Conservation (phyloP, 192 early-diverging fungal genomes). For the Haplosporangium gracile region DNA sequence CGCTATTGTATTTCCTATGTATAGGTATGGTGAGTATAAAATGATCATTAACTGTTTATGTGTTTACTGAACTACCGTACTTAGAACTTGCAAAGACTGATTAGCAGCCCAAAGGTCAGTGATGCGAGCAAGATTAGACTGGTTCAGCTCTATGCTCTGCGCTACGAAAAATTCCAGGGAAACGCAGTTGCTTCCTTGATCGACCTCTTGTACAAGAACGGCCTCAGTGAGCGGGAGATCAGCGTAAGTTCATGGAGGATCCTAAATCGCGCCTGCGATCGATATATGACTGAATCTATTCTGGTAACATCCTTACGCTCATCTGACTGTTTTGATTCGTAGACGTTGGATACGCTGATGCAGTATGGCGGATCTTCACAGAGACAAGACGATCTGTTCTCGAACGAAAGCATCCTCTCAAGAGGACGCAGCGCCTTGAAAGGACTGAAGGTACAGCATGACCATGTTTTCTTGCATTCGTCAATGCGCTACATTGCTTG, state of each 20-base stretch:
- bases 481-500: neutral
- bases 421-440: conserved; percentile 92
- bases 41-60: neutral
- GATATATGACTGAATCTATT: neutral
- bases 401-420: conserved; percentile 88
- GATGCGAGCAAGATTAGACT: conserved; percentile 85
- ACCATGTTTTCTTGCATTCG: neutral
- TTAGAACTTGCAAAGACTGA: conserved; percentile 77
- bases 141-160: conserved; percentile 88
- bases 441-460: conserved; percentile 79
- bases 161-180: conserved; percentile 87
- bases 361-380: conserved; percentile 83
- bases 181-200: conserved; percentile 82
- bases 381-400: conserved; percentile 91
- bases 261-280: neutral
- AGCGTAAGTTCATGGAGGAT: conserved; percentile 61
- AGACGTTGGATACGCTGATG: conserved; percentile 80
- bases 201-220: conserved; percentile 77
- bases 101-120: conserved; percentile 74
- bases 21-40: neutral
- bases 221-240: conserved; percentile 81
- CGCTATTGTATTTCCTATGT: neutral
- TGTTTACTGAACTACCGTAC: neutral
- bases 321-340: neutral
- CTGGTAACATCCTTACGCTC: neutral